Base-by-base conservation (phyloP, 306 rosid species). In the Sphenostylis stenocarpa region DNA sequence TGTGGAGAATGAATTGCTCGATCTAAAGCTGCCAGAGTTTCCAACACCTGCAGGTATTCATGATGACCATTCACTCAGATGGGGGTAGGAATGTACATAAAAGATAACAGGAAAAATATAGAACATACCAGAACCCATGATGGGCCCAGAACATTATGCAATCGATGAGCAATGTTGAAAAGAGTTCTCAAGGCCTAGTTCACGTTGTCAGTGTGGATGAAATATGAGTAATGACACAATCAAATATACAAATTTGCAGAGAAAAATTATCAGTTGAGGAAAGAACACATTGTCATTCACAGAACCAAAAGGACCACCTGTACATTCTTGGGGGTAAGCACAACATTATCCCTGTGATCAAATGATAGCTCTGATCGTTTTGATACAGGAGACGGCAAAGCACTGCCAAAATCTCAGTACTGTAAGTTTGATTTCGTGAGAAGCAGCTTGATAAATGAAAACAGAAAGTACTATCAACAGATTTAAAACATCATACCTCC, bases 1-100 rank as follows among this genome's bases (percentile, higher is more conserved):
- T 94, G 97, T 20, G 98, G 97, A 8, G 98, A 94, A 88, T 94
- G 95, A 77, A 94, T 92, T 73, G 98, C 91, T 58, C 98, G 90
- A 83, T 94, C 98, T 77, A 94, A 81, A 86, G 97, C 98, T 38
- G 98, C 95, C 51, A 94, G 87, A 69, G 98, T 94, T 85, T 94
- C 98, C 88, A 94, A 85, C 43, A 94, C 98, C 98, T 94, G 82
- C 78, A 84, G 61, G 80, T 45, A 71, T 58, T 62, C 74, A 39
- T 7, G 60, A 66, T 12, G 33, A 80, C 10, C 58, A 84, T 72
- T 66, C 57, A 69, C n/a, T 70, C 51, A 52, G 84, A 1, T 56
- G 45, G 47, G 39, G 52, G 47, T 70, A 21, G 48, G 38, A 60
- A 73, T 19, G 23, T 33, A 80, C 34, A 12, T 29, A 43, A 66